phyloP scores from a whole-genome alignment of 2,329 filamentous ascomycete genomes.

The Aspergillus niger region DNA sequence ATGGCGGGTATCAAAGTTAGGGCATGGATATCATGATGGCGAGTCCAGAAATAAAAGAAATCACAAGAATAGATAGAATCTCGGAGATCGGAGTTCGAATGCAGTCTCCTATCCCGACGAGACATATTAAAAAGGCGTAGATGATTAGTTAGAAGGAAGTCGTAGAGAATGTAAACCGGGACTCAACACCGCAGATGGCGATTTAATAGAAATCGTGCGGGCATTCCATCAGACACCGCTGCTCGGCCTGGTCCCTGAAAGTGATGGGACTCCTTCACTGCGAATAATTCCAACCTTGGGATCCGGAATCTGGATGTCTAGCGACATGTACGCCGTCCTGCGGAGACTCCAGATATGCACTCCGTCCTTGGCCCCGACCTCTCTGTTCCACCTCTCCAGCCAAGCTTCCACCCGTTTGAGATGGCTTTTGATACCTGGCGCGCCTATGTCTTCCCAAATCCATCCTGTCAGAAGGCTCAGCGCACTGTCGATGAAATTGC shows the following conservation, averaged over 20 bases:
- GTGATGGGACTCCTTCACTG: slow-evolving; percentile 36
- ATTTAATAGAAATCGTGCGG: background rate
- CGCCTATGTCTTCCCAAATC: slow-evolving; percentile 89
- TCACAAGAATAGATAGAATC: background rate
- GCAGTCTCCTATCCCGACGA: background rate
- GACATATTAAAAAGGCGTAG: background rate
- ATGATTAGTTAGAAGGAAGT: slow-evolving; percentile 17
- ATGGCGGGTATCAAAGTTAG: slow-evolving; percentile 19
- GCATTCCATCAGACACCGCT: slow-evolving; percentile 24
- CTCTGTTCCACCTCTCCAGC: slow-evolving; percentile 83
- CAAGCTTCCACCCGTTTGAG: slow-evolving; percentile 72
- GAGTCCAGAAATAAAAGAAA: slow-evolving; percentile 12
- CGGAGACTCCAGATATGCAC: slow-evolving; percentile 78
- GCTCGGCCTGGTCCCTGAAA: slow-evolving; percentile 38
- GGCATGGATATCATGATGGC: slow-evolving; percentile 24
- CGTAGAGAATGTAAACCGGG: slow-evolving; percentile 17
- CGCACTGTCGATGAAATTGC: slow-evolving; percentile 77
- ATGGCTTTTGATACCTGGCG: slow-evolving; percentile 72
- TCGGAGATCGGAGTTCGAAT: background rate
- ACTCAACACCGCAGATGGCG: background rate
- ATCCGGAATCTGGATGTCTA: slow-evolving; percentile 55
- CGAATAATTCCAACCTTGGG: slow-evolving; percentile 51
- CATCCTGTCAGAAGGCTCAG: slow-evolving; percentile 85
- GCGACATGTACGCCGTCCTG: slow-evolving; percentile 80
- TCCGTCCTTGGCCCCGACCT: slow-evolving; percentile 59